Percentiles rank a stretch among this genome's conserved stretches.
Conservation (phyloP, 225 moss, liverwort and hornwort species). For the Pseudoscleropodium purum region DNA sequence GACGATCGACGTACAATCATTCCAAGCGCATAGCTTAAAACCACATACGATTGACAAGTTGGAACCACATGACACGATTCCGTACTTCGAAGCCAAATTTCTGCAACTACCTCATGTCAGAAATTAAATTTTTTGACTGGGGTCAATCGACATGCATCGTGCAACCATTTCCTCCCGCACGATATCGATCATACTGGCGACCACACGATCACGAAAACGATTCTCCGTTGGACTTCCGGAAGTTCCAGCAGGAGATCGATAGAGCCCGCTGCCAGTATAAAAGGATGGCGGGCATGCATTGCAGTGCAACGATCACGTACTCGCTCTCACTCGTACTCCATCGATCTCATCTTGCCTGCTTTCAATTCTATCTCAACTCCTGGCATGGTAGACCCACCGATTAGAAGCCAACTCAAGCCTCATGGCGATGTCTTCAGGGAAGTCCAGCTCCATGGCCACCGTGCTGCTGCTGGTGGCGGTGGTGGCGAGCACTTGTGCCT, state of each 20-base stretch:
- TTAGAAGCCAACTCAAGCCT: not conserved
- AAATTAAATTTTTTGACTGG: not conserved
- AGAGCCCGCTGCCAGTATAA: not conserved
- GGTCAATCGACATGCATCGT: not conserved
- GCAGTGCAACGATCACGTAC: not conserved
- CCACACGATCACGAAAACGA: not conserved
- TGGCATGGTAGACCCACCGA: not conserved
- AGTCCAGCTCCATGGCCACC: not conserved
- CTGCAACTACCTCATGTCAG: too few relatives aligned
- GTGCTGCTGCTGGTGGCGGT: not conserved
- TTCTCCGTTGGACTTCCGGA: not conserved
- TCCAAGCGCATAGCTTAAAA: not conserved
- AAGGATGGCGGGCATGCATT: not conserved
- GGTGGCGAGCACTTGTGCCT: not conserved
- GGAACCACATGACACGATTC: not conserved
- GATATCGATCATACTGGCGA: not conserved
- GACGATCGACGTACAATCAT: not conserved
- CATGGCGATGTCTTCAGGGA: not conserved
- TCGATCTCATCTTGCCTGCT: not conserved
- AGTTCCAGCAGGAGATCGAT: not conserved
- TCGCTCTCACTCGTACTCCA: not conserved
- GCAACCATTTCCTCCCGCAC: not conserved
- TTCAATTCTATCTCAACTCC: not conserved
- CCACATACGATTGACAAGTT: not conserved
- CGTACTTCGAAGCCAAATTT: not conserved